These are phyloP conservation scores for Cadophora sp. DNA, from an alignment of 2,329 filamentous ascomycete genomes.

Conservation along the genomic window DNA sequence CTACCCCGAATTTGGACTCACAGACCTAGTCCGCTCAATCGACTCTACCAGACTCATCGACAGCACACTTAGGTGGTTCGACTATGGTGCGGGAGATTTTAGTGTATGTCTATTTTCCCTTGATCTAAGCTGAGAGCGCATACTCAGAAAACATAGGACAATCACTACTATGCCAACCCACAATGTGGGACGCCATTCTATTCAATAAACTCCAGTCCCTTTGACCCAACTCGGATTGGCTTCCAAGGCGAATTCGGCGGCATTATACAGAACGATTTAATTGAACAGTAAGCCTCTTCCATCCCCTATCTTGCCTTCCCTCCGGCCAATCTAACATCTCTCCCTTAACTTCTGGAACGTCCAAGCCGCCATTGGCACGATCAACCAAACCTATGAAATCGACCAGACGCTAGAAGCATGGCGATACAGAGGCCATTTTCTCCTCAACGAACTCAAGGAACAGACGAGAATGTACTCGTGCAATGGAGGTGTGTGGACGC, in stretches of 20 bases:
- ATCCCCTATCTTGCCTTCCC: not conserved
- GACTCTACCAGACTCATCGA: slow-evolving; percentile 71
- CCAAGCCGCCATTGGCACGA: slow-evolving; percentile 60
- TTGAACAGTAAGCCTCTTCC: slow-evolving; percentile 59
- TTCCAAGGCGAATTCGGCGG: slow-evolving; percentile 77
- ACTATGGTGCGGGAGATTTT: slow-evolving; percentile 72
- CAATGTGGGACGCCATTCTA: slow-evolving; percentile 76
- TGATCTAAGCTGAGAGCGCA: slow-evolving; percentile 36
- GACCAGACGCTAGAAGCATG: slow-evolving; percentile 63
- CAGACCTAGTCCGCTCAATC: slow-evolving; percentile 58
- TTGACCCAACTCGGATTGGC: slow-evolving; percentile 65
- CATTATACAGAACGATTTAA: slow-evolving; percentile 68
- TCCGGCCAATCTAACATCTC: not conserved
- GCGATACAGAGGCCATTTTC: slow-evolving; percentile 65
- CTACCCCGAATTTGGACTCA: slow-evolving; percentile 63
- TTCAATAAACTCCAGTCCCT: slow-evolving; percentile 61
- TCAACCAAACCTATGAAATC: slow-evolving; percentile 74
- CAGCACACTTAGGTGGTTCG: slow-evolving; percentile 69
- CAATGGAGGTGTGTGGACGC: slow-evolving; percentile 74
- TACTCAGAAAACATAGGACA: slow-evolving; percentile 52
- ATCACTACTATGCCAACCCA: slow-evolving; percentile 74
- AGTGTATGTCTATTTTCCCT: slow-evolving; percentile 42
- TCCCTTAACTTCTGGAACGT: slow-evolving; percentile 67
- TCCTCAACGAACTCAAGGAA: slow-evolving; percentile 55
- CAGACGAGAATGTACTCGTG: slow-evolving; percentile 59